Conservation (phyloP, 2,329 filamentous ascomycete genomes). For the Periglandula ipomoeae region DNA sequence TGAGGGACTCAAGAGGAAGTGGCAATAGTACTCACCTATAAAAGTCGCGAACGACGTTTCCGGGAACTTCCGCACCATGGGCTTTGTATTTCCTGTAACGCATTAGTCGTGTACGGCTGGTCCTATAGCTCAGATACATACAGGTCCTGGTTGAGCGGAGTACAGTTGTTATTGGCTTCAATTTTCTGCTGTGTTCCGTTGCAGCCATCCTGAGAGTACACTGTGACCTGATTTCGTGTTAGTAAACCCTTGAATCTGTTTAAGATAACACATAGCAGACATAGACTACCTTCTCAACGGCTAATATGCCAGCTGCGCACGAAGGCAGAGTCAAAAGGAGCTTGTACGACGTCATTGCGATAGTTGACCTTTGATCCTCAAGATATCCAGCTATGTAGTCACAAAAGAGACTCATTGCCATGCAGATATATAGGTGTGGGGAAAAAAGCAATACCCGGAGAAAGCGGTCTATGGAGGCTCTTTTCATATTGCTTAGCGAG, state of each 20-base stretch:
- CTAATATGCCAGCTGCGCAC: neutral
- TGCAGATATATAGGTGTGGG: too few relatives aligned
- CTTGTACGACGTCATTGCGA: neutral
- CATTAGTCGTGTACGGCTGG: neutral
- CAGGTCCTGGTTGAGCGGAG: neutral
- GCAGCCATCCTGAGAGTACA: conserved; percentile 4
- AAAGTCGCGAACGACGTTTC: conserved; percentile 3
- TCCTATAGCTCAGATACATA: neutral
- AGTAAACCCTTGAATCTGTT: too few relatives aligned
- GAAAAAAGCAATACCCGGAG: too few relatives aligned
- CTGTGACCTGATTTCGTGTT: neutral
- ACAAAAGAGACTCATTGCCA: too few relatives aligned
- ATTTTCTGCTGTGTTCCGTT: neutral
- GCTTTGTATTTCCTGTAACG: neutral
- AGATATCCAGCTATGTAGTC: neutral
- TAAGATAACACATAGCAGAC: too few relatives aligned
- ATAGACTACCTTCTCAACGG: neutral
- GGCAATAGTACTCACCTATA: neutral
- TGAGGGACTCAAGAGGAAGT: neutral
- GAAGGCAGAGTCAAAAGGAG: neutral
- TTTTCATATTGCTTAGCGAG: too few relatives aligned
- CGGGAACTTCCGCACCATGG: neutral
- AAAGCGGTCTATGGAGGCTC: too few relatives aligned
- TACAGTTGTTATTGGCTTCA: conserved; percentile 3
- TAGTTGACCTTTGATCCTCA: neutral